phyloP scores from a whole-genome alignment of 2,329 filamentous ascomycete genomes.

The Orbilia javanica region DNA sequence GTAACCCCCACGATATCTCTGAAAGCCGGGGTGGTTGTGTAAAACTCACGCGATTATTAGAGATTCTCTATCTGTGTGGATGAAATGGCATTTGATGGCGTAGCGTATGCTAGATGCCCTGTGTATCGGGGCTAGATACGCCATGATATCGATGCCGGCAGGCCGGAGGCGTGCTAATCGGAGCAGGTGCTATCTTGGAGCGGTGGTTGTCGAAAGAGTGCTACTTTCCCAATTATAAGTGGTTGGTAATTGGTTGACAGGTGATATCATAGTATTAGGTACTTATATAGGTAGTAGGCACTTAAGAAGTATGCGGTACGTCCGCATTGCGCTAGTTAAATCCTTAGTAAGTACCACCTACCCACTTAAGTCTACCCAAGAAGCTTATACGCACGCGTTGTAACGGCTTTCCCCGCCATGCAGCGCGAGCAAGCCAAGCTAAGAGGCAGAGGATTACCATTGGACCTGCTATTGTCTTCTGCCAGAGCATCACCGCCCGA shows the following conservation, averaged over 20 bases:
- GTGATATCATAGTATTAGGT: neutral
- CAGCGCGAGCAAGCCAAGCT: too few relatives aligned
- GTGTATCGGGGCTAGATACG: slow-evolving; percentile 94
- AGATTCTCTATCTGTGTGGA: slow-evolving; percentile 80
- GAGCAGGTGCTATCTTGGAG: too few relatives aligned
- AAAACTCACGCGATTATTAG: slow-evolving; percentile 83
- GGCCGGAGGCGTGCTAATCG: neutral
- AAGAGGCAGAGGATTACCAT: too few relatives aligned
- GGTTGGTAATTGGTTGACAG: neutral
- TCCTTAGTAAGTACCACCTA: neutral
- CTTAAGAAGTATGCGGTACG: neutral
- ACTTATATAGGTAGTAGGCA: neutral
- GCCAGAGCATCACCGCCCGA: neutral
- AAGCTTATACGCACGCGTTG: neutral
- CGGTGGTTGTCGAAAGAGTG: too few relatives aligned
- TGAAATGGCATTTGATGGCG: slow-evolving; percentile 83
- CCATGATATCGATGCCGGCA: slow-evolving; percentile 71
- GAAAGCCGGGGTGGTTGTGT: neutral
- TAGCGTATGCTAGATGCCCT: slow-evolving; percentile 90
- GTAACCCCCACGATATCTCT: neutral
- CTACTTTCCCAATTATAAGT: neutral
- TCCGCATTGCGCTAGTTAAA: neutral
- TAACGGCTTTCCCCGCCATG: neutral
- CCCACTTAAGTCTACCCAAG: too few relatives aligned
- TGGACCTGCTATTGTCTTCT: neutral